These are phyloP conservation scores for Arabidopsis hybrid DNA, from an alignment of 441 rosid species.

Conservation along the genomic window DNA sequence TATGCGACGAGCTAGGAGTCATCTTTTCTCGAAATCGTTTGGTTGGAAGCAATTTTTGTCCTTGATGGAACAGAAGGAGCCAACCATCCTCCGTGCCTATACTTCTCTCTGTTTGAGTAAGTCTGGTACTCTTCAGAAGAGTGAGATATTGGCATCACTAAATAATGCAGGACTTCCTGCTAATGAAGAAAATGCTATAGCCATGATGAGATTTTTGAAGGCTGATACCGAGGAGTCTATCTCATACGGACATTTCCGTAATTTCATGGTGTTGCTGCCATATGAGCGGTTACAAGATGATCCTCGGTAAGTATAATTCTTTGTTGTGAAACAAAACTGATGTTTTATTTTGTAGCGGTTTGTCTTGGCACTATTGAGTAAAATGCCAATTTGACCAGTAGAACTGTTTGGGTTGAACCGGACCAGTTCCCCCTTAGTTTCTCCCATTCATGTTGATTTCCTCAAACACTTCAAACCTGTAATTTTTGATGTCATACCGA, in stretches of 20 bases:
- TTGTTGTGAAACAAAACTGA: constrained; percentile 21
- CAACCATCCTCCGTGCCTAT: constrained; percentile 95
- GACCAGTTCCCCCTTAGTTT: constrained; percentile 5
- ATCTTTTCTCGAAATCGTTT: constrained; percentile 94
- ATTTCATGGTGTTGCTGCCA: constrained; percentile 95
- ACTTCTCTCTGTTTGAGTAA: constrained; percentile 92
- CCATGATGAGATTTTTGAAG: constrained; percentile 95
- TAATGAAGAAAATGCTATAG: constrained; percentile 93
- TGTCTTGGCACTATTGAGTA: background rate
- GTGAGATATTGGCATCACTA: constrained; percentile 89
- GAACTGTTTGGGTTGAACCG: constrained; percentile 18
- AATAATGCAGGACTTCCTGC: constrained; percentile 96
- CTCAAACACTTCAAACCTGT: background rate
- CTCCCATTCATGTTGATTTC: constrained; percentile 3
- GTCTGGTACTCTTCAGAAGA: constrained; percentile 95
- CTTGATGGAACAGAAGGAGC: constrained; percentile 97
- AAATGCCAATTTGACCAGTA: constrained; percentile 6
- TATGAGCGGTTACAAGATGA: constrained; percentile 93
- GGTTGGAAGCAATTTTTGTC: constrained; percentile 98
- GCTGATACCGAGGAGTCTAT: constrained; percentile 91
- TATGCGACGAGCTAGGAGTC: constrained; percentile 84
- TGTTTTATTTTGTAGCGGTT: constrained; percentile 14
- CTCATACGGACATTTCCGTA: constrained; percentile 97
- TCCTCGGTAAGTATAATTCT: constrained; percentile 70
- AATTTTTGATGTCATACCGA: background rate